A percentile compares a stretch with the other conserved stretches of the same genome.
Conservation (phyloP, 2,329 filamentous ascomycete genomes). For the Alternaria hordeiaustralica region DNA sequence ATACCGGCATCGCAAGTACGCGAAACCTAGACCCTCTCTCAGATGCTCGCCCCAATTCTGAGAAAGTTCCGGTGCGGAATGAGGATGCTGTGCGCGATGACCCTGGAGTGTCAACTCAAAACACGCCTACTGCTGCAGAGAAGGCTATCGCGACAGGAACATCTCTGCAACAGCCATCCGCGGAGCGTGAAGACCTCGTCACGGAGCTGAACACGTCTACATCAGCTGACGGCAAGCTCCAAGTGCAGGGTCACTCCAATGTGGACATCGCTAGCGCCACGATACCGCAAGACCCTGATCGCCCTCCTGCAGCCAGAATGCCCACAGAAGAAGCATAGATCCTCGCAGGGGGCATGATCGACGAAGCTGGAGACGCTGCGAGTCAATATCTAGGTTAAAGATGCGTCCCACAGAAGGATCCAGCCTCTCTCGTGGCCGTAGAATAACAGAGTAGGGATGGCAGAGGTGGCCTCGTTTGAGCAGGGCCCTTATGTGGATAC, state of each 20-base stretch:
- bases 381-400: neutral
- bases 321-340: neutral
- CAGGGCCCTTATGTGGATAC: neutral
- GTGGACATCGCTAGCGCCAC: neutral
- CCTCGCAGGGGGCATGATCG: neutral
- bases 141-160: neutral
- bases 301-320: neutral
- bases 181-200: neutral
- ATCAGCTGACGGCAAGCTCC: neutral
- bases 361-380: neutral
- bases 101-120: neutral
- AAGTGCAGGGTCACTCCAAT: neutral
- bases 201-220: neutral
- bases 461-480: neutral
- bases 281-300: slow-evolving; percentile 1
- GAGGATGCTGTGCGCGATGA: neutral
- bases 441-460: neutral
- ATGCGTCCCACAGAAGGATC: neutral
- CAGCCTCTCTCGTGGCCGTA: neutral
- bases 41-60: neutral
- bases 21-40: neutral
- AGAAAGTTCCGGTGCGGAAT: neutral
- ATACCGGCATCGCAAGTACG: neutral
- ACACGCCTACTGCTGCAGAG: neutral
- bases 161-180: neutral